Evolutionary conservation across 495 filamentous ascomycete genomes (phyloP).

Genomic region (Rostrohypoxylon terebratum): DNA sequence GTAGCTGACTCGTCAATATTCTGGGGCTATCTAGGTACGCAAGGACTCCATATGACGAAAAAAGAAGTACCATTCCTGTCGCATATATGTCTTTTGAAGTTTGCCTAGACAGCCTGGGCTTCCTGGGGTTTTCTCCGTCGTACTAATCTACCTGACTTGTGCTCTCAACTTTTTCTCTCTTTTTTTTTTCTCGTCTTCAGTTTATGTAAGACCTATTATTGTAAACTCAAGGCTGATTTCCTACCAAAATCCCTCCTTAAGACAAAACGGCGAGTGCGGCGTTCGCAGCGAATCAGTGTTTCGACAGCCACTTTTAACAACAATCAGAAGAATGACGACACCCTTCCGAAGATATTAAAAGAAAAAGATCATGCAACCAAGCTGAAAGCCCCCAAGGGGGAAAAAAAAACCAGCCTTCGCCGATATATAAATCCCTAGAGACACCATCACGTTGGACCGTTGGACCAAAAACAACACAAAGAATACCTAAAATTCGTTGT

Average conservation of each 20-base stretch:
- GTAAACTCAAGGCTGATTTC: conserved; percentile 28
- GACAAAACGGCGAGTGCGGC: conserved; percentile 22
- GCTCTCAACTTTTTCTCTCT: conserved; percentile 5
- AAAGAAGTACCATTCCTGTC: conserved; percentile 31
- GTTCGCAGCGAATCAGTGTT: conserved; percentile 23
- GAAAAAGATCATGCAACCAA: conserved; percentile 31
- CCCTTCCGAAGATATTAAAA: conserved; percentile 43
- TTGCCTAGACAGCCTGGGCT: conserved; percentile 17
- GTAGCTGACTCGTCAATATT: conserved; percentile 35
- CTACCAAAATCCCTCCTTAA: conserved; percentile 5
- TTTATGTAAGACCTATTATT: conserved; percentile 23
- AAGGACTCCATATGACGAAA: conserved; percentile 38
- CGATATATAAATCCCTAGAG: conserved; percentile 16
- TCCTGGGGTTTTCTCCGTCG: conserved; percentile 18
- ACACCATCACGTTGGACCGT: conserved; percentile 10
- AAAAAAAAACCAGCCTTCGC: not conserved
- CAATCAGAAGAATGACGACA: conserved; percentile 39
- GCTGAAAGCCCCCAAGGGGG: conserved; percentile 28
- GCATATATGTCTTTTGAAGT: conserved; percentile 25
- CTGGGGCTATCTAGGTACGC: conserved; percentile 18
- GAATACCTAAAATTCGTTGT: conserved; percentile 13
- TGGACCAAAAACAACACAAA: not conserved
- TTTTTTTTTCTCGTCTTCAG: conserved; percentile 3
- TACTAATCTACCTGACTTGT: conserved; percentile 35
- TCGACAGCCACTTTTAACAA: conserved; percentile 30